Base-by-base conservation (phyloP, 139 green algal species). In the Chlamydomonas sphaeroides region DNA sequence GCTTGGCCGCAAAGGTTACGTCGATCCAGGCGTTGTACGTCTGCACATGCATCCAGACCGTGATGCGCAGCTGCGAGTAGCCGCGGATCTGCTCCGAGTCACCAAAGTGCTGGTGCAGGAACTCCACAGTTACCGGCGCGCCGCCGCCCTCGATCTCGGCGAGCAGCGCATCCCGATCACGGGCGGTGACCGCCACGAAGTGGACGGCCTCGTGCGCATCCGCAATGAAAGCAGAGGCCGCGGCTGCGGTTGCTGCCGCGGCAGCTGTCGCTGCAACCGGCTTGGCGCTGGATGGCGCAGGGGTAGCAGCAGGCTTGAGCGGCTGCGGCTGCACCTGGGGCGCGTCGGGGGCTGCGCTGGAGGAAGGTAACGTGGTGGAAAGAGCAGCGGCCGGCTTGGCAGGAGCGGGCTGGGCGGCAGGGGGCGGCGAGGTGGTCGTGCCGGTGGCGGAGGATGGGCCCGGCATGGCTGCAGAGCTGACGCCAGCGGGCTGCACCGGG, bases 21-120 rank as follows among this genome's bases (percentile, higher is more conserved):
- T 94, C 91, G 1, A 95, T 25, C 72, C 68, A 92, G 0, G 57
- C 35, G 51, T 91, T 79, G 45, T 79, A 90, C 1, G 88, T 86
- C 59, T 85, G 86, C 5, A 81, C 80, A 32, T 80, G 85, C 26
- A 94, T 56, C 73, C 86, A 93, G 21, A 94, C 45, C 30, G 88
- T 82, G 23, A 94, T 86, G 28, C 42, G 23, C 4, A 93, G 73
- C 28, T 42, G 77, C 8, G 69, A 45, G 79, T 87, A 92, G 7
- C 90, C 89, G 42, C 85, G 84, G 61, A 89, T 87, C 33, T 78
- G 49, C 45, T 88, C 84, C 8, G 85, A 61, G 20, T 84, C 57
- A 33, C 83, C 79, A 57, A 91, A 89, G 48, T 91, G 83, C 69
- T 88, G 83, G 61, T 87, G 68, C 26, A 86, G 78, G 51, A 88